Evolutionary conservation across 2,329 filamentous ascomycete genomes (phyloP).

Genomic region (Lasiodiplodia sp.): DNA sequence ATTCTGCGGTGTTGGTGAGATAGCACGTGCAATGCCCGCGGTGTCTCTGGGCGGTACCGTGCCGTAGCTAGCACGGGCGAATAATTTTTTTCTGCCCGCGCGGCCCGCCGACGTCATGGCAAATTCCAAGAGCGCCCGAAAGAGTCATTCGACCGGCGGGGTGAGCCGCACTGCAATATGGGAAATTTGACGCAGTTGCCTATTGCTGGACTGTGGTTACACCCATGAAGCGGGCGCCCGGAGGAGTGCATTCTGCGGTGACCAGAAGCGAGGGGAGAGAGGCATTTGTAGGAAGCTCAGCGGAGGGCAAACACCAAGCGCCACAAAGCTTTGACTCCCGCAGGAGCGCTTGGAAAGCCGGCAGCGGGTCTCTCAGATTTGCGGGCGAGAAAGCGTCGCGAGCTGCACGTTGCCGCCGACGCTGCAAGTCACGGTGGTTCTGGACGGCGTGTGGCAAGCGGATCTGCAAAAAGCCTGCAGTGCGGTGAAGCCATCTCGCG

Average conservation of each 20-base stretch:
- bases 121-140: slow-evolving; percentile 23
- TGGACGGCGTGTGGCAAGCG: slow-evolving; percentile 26
- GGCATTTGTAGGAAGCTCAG: slow-evolving; percentile 18
- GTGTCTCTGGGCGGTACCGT: slow-evolving; percentile 4
- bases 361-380: neutral
- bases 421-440: slow-evolving; percentile 27
- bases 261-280: slow-evolving; percentile 4
- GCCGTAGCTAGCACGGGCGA: neutral
- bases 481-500: slow-evolving; percentile 27
- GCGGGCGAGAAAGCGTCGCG: slow-evolving; percentile 6
- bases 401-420: slow-evolving; percentile 21
- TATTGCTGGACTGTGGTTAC: neutral
- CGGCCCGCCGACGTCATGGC: slow-evolving; percentile 19
- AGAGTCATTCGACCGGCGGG: slow-evolving; percentile 21
- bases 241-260: neutral
- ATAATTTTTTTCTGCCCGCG: slow-evolving; percentile 18
- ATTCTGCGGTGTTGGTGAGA: neutral
- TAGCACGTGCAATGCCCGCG: slow-evolving; percentile 4
- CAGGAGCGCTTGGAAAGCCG: neutral
- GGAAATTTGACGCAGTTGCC: slow-evolving; percentile 15
- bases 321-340: slow-evolving; percentile 29
- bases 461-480: slow-evolving; percentile 18
- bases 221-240: neutral
- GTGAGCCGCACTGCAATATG: slow-evolving; percentile 5
- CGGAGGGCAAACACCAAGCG: slow-evolving; percentile 25